Conservation (phyloP, 2,329 filamentous ascomycete genomes). For the Penicillium expansum region DNA sequence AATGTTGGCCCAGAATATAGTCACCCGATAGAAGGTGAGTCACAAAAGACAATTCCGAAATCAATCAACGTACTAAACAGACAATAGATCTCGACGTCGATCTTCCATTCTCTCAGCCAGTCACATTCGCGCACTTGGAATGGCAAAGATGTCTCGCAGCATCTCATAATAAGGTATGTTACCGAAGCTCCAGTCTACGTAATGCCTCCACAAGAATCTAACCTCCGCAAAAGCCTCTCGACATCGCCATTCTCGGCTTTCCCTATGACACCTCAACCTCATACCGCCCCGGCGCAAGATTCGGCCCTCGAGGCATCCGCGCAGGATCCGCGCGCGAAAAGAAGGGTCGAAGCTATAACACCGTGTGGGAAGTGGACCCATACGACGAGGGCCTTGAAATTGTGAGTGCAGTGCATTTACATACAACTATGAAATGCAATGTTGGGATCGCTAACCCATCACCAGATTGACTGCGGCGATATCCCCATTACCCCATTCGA, state of each 20-base stretch:
- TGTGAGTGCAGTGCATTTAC: neutral
- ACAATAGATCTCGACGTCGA: slow-evolving; percentile 28
- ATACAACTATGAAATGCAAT: neutral
- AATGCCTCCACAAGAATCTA: neutral
- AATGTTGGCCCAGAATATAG: slow-evolving; percentile 25
- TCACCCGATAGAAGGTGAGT: slow-evolving; percentile 22
- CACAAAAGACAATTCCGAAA: neutral
- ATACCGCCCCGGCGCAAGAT: slow-evolving; percentile 33
- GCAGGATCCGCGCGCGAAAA: slow-evolving; percentile 30
- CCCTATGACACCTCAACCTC: slow-evolving; percentile 35
- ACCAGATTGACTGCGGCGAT: slow-evolving; percentile 28
- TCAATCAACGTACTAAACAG: neutral
- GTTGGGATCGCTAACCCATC: neutral
- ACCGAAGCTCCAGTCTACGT: too few species aligned
- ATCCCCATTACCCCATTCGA: slow-evolving; percentile 30
- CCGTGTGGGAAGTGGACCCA: slow-evolving; percentile 28
- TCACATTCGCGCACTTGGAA: slow-evolving; percentile 30
- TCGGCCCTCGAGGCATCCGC: slow-evolving; percentile 34
- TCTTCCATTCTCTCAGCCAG: slow-evolving; percentile 31
- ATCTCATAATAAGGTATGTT: slow-evolving; percentile 13
- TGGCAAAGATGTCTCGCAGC: slow-evolving; percentile 29
- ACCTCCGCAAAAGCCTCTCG: slow-evolving; percentile 16
- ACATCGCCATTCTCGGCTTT: slow-evolving; percentile 34
- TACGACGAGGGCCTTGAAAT: slow-evolving; percentile 22
- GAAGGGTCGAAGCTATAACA: slow-evolving; percentile 30